Percentiles rank a stretch among this genome's conserved stretches.
phyloP scores from a whole-genome alignment of 805 yeast species.

The Alloascoidea hylecoeti region DNA sequence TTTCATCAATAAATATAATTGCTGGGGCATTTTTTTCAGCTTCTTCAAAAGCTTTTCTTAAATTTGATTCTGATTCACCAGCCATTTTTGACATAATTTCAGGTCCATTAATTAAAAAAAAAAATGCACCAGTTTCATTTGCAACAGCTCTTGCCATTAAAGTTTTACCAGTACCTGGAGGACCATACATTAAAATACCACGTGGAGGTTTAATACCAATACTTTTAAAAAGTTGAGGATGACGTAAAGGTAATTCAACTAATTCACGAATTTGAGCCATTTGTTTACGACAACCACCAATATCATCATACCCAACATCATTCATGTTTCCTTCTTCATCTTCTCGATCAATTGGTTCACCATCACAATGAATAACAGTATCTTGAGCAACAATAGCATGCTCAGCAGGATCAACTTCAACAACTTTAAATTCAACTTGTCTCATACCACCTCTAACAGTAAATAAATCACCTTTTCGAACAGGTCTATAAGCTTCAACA shows the following conservation, averaged over 20 bases:
- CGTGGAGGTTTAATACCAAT: conserved; percentile 98
- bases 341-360: conserved; percentile 96
- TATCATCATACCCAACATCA: conserved; percentile 97
- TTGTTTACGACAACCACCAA: conserved; percentile 98
- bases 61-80: conserved; percentile 94
- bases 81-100: conserved; percentile 99
- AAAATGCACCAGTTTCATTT: conserved; percentile 97
- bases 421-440: conserved; percentile 97
- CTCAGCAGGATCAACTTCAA: conserved; percentile 95
- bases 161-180: conserved; percentile 99
- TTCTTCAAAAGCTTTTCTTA: conserved; percentile 97
- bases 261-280: conserved; percentile 99
- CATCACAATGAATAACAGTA: conserved; percentile 95
- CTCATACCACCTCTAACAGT: conserved; percentile 98
- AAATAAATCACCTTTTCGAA: conserved; percentile 93
- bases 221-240: conserved; percentile 94
- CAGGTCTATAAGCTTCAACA: conserved; percentile 98
- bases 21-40: conserved; percentile 98
- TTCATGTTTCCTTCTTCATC: conserved; percentile 85
- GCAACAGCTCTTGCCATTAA: conserved; percentile 99
- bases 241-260: conserved; percentile 96
- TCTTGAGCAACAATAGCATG: conserved; percentile 98
- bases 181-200: conserved; percentile 97
- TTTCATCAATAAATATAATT: conserved; percentile 95
- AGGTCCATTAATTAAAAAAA: conserved; percentile 96